Conservation (phyloP, 2,329 filamentous ascomycete species). For the Aspergillus terreus region DNA sequence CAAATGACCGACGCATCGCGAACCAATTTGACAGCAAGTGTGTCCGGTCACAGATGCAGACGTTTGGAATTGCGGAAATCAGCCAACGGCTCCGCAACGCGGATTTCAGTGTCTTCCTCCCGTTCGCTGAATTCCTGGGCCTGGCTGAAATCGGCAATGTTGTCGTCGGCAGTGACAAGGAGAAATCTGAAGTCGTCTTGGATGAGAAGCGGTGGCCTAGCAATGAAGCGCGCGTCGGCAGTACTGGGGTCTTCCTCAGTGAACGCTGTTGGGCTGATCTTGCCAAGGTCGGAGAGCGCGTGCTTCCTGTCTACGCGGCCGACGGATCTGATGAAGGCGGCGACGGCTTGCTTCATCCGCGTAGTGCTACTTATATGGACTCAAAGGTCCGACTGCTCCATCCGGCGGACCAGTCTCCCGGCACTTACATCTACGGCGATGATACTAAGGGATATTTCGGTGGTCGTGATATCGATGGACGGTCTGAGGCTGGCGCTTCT, state of each 20-base stretch:
- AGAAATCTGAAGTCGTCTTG: slow-evolving; percentile 86
- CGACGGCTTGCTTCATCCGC: slow-evolving; percentile 57
- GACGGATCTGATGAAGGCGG: slow-evolving; percentile 56
- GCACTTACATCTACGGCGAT: slow-evolving; percentile 62
- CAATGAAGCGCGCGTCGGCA: slow-evolving; percentile 86
- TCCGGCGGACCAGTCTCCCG: slow-evolving; percentile 47
- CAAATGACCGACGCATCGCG: slow-evolving; percentile 92
- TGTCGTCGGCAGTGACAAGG: slow-evolving; percentile 84
- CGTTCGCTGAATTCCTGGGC: slow-evolving; percentile 92
- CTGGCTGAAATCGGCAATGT: slow-evolving; percentile 79
- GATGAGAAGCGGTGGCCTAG: slow-evolving; percentile 88
- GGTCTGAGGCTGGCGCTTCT: slow-evolving; percentile 89
- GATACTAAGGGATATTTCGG: slow-evolving; percentile 81
- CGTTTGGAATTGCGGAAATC: slow-evolving; percentile 94
- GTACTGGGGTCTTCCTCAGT: slow-evolving; percentile 91
- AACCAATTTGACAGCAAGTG: slow-evolving; percentile 99
- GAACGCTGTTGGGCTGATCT: slow-evolving; percentile 95
- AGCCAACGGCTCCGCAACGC: slow-evolving; percentile 88
- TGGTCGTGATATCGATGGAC: slow-evolving; percentile 71
- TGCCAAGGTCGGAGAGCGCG: slow-evolving; percentile 65
- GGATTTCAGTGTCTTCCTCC: slow-evolving; percentile 93
- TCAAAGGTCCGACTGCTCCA: slow-evolving; percentile 55
- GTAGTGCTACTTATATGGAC: slow-evolving; percentile 38
- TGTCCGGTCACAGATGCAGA: slow-evolving; percentile 89
- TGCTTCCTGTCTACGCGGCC: slow-evolving; percentile 57